A percentile compares a stretch with the other conserved stretches of the same genome.
phyloP scores from a whole-genome alignment of 1,284 basidiomycete genomes.

The Puccinia polysora region DNA sequence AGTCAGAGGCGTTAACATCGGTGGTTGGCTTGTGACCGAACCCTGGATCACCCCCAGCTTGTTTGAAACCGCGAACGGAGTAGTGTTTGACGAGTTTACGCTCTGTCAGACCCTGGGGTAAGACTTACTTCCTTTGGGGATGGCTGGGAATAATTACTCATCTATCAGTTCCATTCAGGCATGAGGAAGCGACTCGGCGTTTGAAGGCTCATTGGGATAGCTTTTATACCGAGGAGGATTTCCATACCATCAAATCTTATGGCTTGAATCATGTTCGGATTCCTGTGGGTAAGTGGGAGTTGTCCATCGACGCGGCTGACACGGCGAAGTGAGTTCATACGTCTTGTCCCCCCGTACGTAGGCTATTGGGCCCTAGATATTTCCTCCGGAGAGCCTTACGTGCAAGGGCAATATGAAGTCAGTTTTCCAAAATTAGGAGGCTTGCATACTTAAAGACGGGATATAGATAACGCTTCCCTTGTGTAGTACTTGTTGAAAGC shows the following conservation, averaged over 20 bases:
- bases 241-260: slow-evolving; percentile 66
- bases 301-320: too few species aligned
- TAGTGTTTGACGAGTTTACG: slow-evolving; percentile 67
- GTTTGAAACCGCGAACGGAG: slow-evolving; percentile 61
- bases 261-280: slow-evolving; percentile 78
- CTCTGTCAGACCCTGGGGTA: slow-evolving; percentile 61
- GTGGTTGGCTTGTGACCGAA: slow-evolving; percentile 55
- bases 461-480: too few species aligned
- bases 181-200: slow-evolving; percentile 44
- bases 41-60: slow-evolving; percentile 79
- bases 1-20: slow-evolving; percentile 55
- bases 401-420: slow-evolving; percentile 67
- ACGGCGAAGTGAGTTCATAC: too few species aligned
- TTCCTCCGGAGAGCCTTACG: slow-evolving; percentile 71
- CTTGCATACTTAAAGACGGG: too few species aligned
- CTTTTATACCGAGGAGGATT: slow-evolving; percentile 73
- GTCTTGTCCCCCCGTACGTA: not conserved
- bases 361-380: slow-evolving; percentile 66
- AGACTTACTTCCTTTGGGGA: not conserved
- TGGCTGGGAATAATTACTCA: not conserved
- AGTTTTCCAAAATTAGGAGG: too few species aligned
- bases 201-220: slow-evolving; percentile 70
- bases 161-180: not conserved
- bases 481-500: slow-evolving; percentile 59
- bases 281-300: slow-evolving; percentile 72